Evolutionary conservation across 257 asterid species (phyloP).

Genomic region (Lithospermum erythrorhizon): DNA sequence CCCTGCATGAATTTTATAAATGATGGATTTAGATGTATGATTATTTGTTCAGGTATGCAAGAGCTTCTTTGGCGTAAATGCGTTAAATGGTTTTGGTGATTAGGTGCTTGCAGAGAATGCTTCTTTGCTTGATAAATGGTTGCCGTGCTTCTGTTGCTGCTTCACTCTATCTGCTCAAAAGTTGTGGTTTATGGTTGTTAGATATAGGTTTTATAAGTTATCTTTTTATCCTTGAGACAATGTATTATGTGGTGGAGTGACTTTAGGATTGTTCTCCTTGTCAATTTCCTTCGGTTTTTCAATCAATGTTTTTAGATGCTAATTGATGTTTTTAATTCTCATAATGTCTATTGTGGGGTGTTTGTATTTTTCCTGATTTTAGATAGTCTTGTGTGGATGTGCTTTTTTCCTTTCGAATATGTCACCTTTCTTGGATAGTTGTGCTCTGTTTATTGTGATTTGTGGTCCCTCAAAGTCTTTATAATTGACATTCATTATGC

Average conservation of each 20-base stretch:
- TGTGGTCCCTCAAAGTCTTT: too few species aligned
- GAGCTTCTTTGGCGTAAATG: conserved; percentile 96
- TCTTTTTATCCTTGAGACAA: conserved; percentile 34
- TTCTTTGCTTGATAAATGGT: conserved; percentile 85
- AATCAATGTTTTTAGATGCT: too few species aligned
- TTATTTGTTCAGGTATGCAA: conserved; percentile 89
- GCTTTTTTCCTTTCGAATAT: too few species aligned
- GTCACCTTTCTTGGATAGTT: too few species aligned
- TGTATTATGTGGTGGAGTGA: conserved; percentile 50
- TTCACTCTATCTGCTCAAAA: conserved; percentile 69
- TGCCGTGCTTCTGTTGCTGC: conserved; percentile 97
- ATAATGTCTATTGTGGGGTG: too few species aligned
- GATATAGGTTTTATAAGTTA: conserved; percentile 38
- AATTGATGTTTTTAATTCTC: too few species aligned
- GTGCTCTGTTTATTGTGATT: too few species aligned
- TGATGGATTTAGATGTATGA: conserved; percentile 46
- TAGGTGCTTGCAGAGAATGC: conserved; percentile 83
- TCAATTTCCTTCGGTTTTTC: too few species aligned
- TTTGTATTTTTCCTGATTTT: too few species aligned
- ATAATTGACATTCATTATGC: too few species aligned
- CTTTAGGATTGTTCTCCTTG: conserved; percentile 16
- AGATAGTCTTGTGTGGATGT: too few species aligned
- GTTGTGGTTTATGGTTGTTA: conserved; percentile 61
- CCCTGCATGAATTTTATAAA: conserved; percentile 26
- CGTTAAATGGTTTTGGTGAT: conserved; percentile 94